Conservation (phyloP, 768 basidiomycete genomes). For the Pleurotus cornucopiae region DNA sequence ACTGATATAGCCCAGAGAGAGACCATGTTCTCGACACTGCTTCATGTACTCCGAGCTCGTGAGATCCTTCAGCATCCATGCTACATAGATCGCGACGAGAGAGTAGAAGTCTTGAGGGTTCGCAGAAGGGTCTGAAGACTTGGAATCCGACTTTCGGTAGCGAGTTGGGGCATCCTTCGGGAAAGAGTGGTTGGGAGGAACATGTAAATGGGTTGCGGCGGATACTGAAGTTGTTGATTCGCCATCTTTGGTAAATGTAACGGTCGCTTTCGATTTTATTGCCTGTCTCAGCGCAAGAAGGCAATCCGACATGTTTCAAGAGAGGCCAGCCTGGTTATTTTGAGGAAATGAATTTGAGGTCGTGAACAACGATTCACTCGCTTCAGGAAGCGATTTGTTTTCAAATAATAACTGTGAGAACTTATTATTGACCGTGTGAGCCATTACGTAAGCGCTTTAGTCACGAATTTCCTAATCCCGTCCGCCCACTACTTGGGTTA, state of each 20-base stretch:
- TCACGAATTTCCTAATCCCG: no score
- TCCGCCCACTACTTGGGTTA: no score
- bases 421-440: no score
- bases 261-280: slow-evolving; percentile 48
- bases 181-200: slow-evolving; percentile 48
- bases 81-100: slow-evolving; percentile 79
- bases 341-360: no score
- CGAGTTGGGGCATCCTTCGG: slow-evolving; percentile 76
- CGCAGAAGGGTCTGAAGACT: slow-evolving; percentile 34
- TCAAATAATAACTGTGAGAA: no score
- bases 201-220: slow-evolving; percentile 61
- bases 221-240: slow-evolving; percentile 44
- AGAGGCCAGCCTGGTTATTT: no score
- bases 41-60: slow-evolving; percentile 86
- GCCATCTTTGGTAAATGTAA: slow-evolving; percentile 43
- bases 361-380: no score
- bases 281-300: slow-evolving; percentile 57
- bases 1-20: slow-evolving; percentile 74
- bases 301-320: slow-evolving; percentile 31
- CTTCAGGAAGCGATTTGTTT: no score
- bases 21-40: slow-evolving; percentile 70
- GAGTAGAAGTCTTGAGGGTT: slow-evolving; percentile 68
- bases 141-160: slow-evolving; percentile 60
- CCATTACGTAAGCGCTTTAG: no score
- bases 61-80: slow-evolving; percentile 73